Conservation (phyloP, 495 filamentous ascomycete species). For the Aspergillus sclerotiicarbonarius region DNA sequence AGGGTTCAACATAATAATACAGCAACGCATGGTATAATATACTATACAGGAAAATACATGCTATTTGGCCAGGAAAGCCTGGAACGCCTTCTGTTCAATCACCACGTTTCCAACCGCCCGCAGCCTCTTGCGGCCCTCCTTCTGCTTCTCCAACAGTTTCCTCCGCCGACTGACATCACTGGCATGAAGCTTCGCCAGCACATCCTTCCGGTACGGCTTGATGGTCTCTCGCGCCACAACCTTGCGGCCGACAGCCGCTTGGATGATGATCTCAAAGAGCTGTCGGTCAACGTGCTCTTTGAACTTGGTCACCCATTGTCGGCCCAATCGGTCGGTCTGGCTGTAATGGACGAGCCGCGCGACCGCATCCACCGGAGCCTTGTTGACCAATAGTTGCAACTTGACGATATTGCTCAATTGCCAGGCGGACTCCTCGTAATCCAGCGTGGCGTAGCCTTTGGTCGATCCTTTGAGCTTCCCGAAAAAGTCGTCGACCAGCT, state of each 20-base stretch:
- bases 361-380: constrained; percentile 90
- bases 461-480: constrained; percentile 92
- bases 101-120: constrained; percentile 70
- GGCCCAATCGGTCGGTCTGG: constrained; percentile 72
- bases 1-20: background rate
- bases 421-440: constrained; percentile 95
- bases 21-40: constrained; percentile 1
- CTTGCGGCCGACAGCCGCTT: constrained; percentile 79
- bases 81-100: constrained; percentile 93
- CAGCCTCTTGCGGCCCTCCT: constrained; percentile 89
- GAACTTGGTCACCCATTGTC: constrained; percentile 91
- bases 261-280: constrained; percentile 95
- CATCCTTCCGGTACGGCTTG: constrained; percentile 95
- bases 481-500: constrained; percentile 95
- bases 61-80: constrained; percentile 76
- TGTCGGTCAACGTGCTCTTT: constrained; percentile 95
- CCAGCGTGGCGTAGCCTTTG: constrained; percentile 78
- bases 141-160: constrained; percentile 95
- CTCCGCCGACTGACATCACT: constrained; percentile 76
- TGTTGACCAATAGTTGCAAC: constrained; percentile 91
- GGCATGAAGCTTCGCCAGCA: constrained; percentile 90
- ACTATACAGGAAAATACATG: constrained; percentile 16
- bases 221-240: constrained; percentile 92
- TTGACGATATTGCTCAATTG: constrained; percentile 77
- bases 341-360: constrained; percentile 79